These are phyloP conservation scores for Scleromitrula shiraiana DNA, from an alignment of 2,329 filamentous ascomycete species.

Conservation along the genomic window DNA sequence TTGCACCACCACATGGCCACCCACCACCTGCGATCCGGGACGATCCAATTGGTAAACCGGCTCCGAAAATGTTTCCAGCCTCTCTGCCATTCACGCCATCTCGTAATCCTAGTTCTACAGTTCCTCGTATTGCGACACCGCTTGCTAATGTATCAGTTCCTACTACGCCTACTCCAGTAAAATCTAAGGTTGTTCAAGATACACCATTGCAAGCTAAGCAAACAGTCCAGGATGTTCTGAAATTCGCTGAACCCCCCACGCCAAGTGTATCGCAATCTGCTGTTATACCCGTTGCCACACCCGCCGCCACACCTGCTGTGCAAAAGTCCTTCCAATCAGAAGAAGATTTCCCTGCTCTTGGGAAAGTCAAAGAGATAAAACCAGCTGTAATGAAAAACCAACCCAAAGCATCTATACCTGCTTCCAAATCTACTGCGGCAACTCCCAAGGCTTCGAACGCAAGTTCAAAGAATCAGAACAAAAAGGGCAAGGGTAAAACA, in stretches of 20 bases:
- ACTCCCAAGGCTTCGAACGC: background rate
- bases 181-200: background rate
- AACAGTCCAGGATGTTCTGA: slow-evolving; percentile 38
- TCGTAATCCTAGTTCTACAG: slow-evolving; percentile 13
- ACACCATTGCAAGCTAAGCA: slow-evolving; percentile 31
- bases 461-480: slow-evolving; percentile 12
- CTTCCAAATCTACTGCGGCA: slow-evolving; percentile 7
- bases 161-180: slow-evolving; percentile 15
- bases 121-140: slow-evolving; percentile 24
- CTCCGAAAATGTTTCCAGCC: slow-evolving; percentile 23
- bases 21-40: slow-evolving; percentile 28
- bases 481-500: slow-evolving; percentile 19
- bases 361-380: slow-evolving; percentile 23
- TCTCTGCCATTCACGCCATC: slow-evolving; percentile 26
- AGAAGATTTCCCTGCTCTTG: slow-evolving; percentile 55
- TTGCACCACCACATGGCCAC: slow-evolving; percentile 31
- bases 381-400: slow-evolving; percentile 7
- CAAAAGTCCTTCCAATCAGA: background rate
- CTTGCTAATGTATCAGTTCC: slow-evolving; percentile 24
- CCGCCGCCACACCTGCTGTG: slow-evolving; percentile 14
- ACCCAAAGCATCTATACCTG: slow-evolving; percentile 12
- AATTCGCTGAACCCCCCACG: slow-evolving; percentile 40
- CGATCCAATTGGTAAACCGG: slow-evolving; percentile 19
- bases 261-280: slow-evolving; percentile 31
- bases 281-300: slow-evolving; percentile 10